A percentile compares a stretch with the other conserved stretches of the same genome.
phyloP scores from a whole-genome alignment of 2,329 filamentous ascomycete genomes.

The Daldinia sp. region DNA sequence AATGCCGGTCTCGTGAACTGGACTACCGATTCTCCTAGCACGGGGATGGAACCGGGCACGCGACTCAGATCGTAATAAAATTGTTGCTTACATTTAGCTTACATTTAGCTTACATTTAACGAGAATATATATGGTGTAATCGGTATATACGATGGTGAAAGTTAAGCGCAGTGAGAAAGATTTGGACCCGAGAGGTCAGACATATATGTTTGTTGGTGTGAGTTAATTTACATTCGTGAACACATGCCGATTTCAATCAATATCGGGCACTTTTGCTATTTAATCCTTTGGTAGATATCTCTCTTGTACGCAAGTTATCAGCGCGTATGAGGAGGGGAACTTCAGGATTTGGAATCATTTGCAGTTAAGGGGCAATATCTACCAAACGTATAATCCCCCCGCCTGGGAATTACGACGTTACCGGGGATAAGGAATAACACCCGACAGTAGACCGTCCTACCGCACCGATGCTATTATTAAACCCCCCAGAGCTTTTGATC shows the following conservation, averaged over 20 bases:
- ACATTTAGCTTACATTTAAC: neutral
- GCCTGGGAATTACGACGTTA: neutral
- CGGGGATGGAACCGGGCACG: slow-evolving; percentile 2
- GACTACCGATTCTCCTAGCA: slow-evolving; percentile 2
- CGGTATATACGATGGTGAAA: neutral
- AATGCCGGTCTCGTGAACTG: slow-evolving; percentile 13
- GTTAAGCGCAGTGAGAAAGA: neutral
- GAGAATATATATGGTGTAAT: neutral
- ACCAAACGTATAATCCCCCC: neutral
- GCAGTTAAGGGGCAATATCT: neutral
- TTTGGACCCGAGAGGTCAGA: neutral
- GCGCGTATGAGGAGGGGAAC: neutral
- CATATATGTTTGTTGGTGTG: neutral
- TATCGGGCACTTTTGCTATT: neutral
- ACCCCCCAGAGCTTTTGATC: neutral
- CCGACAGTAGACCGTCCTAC: no score
- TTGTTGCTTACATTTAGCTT: slow-evolving; percentile 2
- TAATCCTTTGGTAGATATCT: neutral
- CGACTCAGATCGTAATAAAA: slow-evolving; percentile 1
- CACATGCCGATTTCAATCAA: neutral
- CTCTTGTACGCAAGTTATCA: neutral
- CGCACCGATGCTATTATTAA: neutral
- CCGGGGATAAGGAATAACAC: neutral
- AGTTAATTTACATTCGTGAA: neutral
- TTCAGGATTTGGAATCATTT: neutral